Evolutionary conservation across 495 filamentous ascomycete genomes (phyloP), one percentile per base, ranked within the genome.

Genomic region (Rhypophila decipiens): DNA sequence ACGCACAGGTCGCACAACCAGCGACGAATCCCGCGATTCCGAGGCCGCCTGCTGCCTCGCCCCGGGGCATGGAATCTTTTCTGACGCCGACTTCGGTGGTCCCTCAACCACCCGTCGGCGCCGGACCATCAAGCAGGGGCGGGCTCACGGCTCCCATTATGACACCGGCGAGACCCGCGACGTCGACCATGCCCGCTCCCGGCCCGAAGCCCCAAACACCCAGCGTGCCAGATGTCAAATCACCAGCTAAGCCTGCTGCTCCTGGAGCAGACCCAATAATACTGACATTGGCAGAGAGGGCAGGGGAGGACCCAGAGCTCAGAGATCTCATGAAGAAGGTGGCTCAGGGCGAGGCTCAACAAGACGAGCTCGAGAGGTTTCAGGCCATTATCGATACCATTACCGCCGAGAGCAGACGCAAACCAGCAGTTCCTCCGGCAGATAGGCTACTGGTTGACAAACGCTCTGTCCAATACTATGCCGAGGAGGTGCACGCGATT

Each of bases 251-350:
- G 23, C 39, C 59, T 22, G 50, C 66, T 20, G 27, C 27, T 7
- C 55, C 63, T 5, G 80, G 81, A 34, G 79, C 86, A 3, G 94
- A 99, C 62, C 94, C 94, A 3, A 94, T 99, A 35, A 99, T 99
- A 47, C 86, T 95, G 45, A 88, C 89, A 63, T 69, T 99, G 35
- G 94, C 94, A 2, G 87, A 88, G 50, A 79, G 81, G 55, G 94
- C 94, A 13, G 86, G 87, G 1, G 82, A 85, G 15, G 87, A 99
- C 60, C 83, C 86, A 2, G 78, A 89, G 39, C 73, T 99, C n/a
- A 90, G 96, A 56, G 82, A 83, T n/a, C 75, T 99, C 10, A 99
- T 99, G 94, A 85, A 88, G 57, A 82, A 90, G 11, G 94, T 99
- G 8, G 94, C 94, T 4, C 83, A 85, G 20, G 93, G 90, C 18